phyloP scores from a whole-genome alignment of 2,329 filamentous ascomycete species.

The Ramularia collo-cygni region DNA sequence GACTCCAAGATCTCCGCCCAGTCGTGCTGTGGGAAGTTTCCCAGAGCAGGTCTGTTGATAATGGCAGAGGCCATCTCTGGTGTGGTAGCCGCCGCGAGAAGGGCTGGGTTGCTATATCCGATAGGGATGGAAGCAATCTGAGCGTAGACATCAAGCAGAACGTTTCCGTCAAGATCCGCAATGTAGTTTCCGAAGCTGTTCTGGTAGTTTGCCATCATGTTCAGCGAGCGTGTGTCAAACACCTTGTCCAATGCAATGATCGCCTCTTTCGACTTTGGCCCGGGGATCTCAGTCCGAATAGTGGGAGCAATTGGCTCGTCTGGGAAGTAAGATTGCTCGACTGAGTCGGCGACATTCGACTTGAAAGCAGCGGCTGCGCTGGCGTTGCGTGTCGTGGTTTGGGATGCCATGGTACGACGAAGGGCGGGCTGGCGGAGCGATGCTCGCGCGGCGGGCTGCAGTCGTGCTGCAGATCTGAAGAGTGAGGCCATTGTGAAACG shows the following conservation, averaged over 20 bases:
- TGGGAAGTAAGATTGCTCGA: constrained; percentile 37
- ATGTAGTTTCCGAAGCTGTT: constrained; percentile 77
- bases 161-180: constrained; percentile 63
- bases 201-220: constrained; percentile 72
- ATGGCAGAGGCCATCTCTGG: constrained; percentile 73
- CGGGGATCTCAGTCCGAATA: constrained; percentile 59
- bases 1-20: constrained; percentile 75
- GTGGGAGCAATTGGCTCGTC: constrained; percentile 53
- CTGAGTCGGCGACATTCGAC: constrained; percentile 16
- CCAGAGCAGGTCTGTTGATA: constrained; percentile 82
- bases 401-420: constrained; percentile 26
- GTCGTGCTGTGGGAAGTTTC: constrained; percentile 82
- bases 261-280: constrained; percentile 63
- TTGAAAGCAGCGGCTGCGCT: constrained; percentile 26
- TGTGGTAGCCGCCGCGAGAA: constrained; percentile 63
- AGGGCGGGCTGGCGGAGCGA: constrained; percentile 12
- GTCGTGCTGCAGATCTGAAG: constrained; percentile 25
- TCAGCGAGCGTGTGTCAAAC: constrained; percentile 79
- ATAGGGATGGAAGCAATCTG: constrained; percentile 91
- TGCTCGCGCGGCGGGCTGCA: constrained; percentile 23
- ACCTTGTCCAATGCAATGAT: constrained; percentile 67
- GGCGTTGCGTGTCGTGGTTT: constrained; percentile 25
- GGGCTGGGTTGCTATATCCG: constrained; percentile 81
- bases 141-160: constrained; percentile 72
- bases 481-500: constrained; percentile 26